A percentile compares a stretch with the other conserved stretches of the same genome.
Evolutionary conservation across 2,329 filamentous ascomycete genomes (phyloP).

Genomic region (Geosmithia flava): DNA sequence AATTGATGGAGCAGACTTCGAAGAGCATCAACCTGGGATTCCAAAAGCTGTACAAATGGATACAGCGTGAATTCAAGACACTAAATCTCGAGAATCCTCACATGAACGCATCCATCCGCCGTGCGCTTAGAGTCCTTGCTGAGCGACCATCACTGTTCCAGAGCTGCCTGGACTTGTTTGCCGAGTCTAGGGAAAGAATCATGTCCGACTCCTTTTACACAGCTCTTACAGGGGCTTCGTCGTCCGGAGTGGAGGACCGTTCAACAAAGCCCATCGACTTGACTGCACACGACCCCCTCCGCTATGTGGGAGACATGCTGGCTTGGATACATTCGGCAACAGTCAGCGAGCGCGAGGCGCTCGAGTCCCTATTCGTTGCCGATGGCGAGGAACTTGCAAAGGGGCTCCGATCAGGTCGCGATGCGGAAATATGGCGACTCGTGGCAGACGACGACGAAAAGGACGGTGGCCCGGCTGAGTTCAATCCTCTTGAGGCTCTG

Average conservation of each 20-base stretch:
- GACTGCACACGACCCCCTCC: slow-evolving; percentile 77
- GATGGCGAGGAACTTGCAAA: slow-evolving; percentile 82
- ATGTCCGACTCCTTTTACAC: slow-evolving; percentile 82
- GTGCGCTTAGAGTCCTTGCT: slow-evolving; percentile 74
- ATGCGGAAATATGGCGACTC: slow-evolving; percentile 74
- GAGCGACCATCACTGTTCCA: slow-evolving; percentile 86
- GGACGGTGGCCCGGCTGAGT: slow-evolving; percentile 35
- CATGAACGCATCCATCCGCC: slow-evolving; percentile 73
- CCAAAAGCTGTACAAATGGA: slow-evolving; percentile 93
- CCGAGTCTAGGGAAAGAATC: slow-evolving; percentile 76
- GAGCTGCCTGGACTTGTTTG: slow-evolving; percentile 85
- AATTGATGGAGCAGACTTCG: slow-evolving; percentile 84
- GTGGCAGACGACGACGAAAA: slow-evolving; percentile 44
- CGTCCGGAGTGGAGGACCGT: slow-evolving; percentile 43
- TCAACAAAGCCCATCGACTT: slow-evolving; percentile 85
- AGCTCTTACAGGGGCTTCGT: slow-evolving; percentile 64
- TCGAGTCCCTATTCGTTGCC: slow-evolving; percentile 83
- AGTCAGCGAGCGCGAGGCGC: slow-evolving; percentile 83
- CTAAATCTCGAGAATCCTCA: slow-evolving; percentile 91
- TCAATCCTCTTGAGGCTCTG: slow-evolving; percentile 72
- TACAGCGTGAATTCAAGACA: slow-evolving; percentile 84
- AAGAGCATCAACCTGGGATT: slow-evolving; percentile 80
- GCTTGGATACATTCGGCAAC: slow-evolving; percentile 93
- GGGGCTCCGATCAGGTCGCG: slow-evolving; percentile 66
- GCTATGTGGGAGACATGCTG: slow-evolving; percentile 94